Evolutionary conservation across 805 yeast species (phyloP).

Genomic region (Ogataea ganodermae): DNA sequence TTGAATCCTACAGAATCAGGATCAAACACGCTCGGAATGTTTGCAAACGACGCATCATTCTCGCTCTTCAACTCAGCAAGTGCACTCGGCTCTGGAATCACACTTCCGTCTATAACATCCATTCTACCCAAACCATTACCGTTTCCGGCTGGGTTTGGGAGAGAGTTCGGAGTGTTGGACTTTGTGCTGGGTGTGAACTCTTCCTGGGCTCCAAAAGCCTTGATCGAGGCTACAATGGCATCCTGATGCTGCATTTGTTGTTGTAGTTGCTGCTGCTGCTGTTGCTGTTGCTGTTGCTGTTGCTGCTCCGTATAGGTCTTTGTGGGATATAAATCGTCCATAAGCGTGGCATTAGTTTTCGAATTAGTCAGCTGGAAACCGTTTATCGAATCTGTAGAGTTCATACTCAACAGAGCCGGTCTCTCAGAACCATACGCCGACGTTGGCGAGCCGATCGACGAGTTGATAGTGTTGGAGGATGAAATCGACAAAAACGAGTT

Average conservation of each 20-base stretch:
- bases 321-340: slow-evolving; percentile 36
- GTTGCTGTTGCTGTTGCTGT: background rate
- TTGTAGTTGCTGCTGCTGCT: slow-evolving; percentile 1
- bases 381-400: slow-evolving; percentile 26
- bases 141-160: background rate
- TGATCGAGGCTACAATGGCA: background rate
- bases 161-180: slow-evolving; percentile 3
- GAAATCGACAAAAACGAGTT: slow-evolving; percentile 30
- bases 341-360: slow-evolving; percentile 36
- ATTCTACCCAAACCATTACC: background rate
- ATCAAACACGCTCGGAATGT: slow-evolving; percentile 2
- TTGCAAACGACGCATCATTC: background rate
- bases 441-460: slow-evolving; percentile 30
- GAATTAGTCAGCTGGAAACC: slow-evolving; percentile 32
- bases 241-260: background rate
- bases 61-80: background rate
- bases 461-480: slow-evolving; percentile 25
- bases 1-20: slow-evolving; percentile 2
- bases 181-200: slow-evolving; percentile 1
- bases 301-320: slow-evolving; percentile 31
- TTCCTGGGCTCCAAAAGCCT: background rate
- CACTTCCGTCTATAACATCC: background rate
- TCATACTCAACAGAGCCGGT: slow-evolving; percentile 30
- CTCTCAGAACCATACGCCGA: slow-evolving; percentile 23
- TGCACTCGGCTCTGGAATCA: background rate